These are phyloP conservation scores for Tagetes patula DNA, from an alignment of 129 eudicot genomes.

Conservation along the genomic window DNA sequence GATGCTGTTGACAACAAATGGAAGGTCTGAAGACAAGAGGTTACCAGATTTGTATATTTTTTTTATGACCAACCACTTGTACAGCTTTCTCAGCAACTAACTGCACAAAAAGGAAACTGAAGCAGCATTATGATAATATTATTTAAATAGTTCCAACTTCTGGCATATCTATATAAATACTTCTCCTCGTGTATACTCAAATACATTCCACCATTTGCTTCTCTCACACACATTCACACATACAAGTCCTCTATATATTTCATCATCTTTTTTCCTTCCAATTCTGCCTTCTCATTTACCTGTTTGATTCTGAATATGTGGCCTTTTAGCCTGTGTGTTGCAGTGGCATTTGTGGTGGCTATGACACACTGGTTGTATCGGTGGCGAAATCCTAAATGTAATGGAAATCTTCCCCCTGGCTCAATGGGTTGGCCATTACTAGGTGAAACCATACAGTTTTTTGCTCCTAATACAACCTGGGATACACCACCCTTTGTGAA, in stretches of 20 bases:
- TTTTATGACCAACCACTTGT: constrained; percentile 48
- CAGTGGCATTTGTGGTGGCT: constrained; percentile 33
- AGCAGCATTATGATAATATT: constrained; percentile 34
- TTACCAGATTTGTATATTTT: constrained; percentile 30
- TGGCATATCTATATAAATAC: constrained; percentile 66
- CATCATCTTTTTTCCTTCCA: constrained; percentile 8
- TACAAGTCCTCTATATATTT: constrained; percentile 4
- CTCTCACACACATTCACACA: constrained; percentile 31
- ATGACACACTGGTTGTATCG: constrained; percentile 65
- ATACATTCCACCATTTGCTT: constrained; percentile 62
- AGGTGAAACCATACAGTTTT: constrained; percentile 77
- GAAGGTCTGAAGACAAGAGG: constrained; percentile 42
- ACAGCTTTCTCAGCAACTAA: constrained; percentile 69
- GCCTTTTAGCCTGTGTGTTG: constrained; percentile 39
- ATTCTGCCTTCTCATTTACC: not conserved
- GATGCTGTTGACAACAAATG: constrained; percentile 50
- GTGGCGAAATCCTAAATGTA: constrained; percentile 85
- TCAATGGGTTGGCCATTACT: constrained; percentile 97
- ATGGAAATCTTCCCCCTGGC: constrained; percentile 86
- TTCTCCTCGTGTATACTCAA: constrained; percentile 45
- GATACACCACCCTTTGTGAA: constrained; percentile 82
- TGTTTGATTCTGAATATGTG: constrained; percentile 42
- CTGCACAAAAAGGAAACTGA: constrained; percentile 40
- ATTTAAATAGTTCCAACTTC: constrained; percentile 41
- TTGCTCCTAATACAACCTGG: constrained; percentile 56